These are phyloP conservation scores for Marasmius oreades DNA, from an alignment of 1,284 basidiomycete species.

Conservation along the genomic window DNA sequence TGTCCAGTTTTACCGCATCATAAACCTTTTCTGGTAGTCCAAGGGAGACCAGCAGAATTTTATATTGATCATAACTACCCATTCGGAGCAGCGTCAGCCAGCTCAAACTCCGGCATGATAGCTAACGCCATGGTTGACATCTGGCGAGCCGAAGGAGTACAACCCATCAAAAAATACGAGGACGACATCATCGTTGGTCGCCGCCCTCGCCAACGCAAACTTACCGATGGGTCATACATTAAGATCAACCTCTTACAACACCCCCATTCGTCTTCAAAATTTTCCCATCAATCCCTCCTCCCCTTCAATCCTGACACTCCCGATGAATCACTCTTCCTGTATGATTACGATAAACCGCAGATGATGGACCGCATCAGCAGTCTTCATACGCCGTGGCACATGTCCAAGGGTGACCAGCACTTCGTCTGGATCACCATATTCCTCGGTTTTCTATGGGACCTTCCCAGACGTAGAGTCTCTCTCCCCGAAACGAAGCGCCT, in stretches of 20 bases:
- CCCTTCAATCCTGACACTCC: too few relatives aligned
- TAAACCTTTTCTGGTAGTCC: slow-evolving; percentile 22
- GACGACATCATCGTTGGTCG: background rate
- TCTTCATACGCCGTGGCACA: slow-evolving; percentile 11
- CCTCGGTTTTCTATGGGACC: slow-evolving; percentile 18
- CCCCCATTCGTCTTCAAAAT: too few relatives aligned
- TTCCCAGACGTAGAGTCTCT: slow-evolving; percentile 5
- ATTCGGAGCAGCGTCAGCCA: slow-evolving; percentile 23
- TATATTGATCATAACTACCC: slow-evolving; percentile 25
- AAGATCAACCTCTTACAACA: too few relatives aligned
- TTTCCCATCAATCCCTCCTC: too few relatives aligned
- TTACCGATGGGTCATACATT: background rate
- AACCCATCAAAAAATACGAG: background rate
- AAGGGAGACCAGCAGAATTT: slow-evolving; percentile 18
- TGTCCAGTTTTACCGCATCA: slow-evolving; percentile 21
- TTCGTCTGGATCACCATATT: slow-evolving; percentile 2
- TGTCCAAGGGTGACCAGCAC: slow-evolving; percentile 4
- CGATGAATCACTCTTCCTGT: too few relatives aligned
- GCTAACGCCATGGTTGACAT: slow-evolving; percentile 27
- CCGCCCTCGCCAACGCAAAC: background rate
- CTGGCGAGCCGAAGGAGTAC: slow-evolving; percentile 10
- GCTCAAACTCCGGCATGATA: slow-evolving; percentile 30
- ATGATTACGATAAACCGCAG: too few relatives aligned
- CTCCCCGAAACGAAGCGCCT: slow-evolving; percentile 13
- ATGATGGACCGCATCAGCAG: too few relatives aligned